Base-by-base conservation (phyloP, 768 basidiomycete species). In the Podaxis rugospora region DNA sequence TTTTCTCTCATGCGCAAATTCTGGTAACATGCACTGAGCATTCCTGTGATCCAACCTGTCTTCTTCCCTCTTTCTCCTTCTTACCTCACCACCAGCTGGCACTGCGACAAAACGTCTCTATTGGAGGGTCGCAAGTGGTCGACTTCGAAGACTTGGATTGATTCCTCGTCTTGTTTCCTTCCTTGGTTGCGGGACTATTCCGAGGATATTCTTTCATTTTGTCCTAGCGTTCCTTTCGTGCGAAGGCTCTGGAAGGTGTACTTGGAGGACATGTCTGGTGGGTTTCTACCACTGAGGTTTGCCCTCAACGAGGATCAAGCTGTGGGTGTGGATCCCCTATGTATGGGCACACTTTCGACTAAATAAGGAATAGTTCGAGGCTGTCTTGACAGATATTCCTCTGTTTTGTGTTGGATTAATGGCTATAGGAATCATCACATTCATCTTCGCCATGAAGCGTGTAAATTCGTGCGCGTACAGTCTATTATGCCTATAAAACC, bases 401-500 rank as follows among this genome's bases (percentile, higher is more conserved):
- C 76, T 88, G 63, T 82, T 88, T 66, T 82, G 80, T 64, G 79
- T 85, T 44, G 89, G 88, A 36, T 74, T 89, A n/a, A 72, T 88
- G 68, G 80, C 80, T 23, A 82, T 90, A 57, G 86, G 82, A 13
- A 74, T 84, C 44, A 82, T 85, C 54, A 77, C 79, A 11, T 83
- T 88, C 67, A 75, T 86, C 66, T 68, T 87, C 42, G 66, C 80
- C 23, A 73, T 83, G 70, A 82, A 77, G 63, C 83, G 82, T 55
- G 69, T 83, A 37, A 77, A 77, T 59, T 61, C 80, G 87, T 88
- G 65, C 55, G 85, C 73, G 55, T 21, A 10, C 35, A 51, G 13
- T n/a, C 16, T 53, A 35, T 14, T 52, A 27, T 61, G 37, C 62
- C 13, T 66, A 14, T 39, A 27, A 25, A 49, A 10, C 10, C 32